Conservation (phyloP, 768 basidiomycete species). For the Lentinula edodes region DNA sequence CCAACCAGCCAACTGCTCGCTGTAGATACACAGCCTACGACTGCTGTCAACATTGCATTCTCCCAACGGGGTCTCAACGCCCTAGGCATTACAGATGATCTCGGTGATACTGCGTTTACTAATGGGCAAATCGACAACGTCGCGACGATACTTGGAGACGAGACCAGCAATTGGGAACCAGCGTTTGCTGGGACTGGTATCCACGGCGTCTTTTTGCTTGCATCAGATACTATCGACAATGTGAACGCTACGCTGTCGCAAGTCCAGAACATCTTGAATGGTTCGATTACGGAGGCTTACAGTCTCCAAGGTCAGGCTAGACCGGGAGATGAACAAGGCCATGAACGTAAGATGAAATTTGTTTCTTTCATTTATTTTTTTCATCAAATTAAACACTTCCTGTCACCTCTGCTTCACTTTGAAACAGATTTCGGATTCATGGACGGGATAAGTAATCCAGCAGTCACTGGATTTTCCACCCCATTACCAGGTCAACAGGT, state of each 20-base stretch:
- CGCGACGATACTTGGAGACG: conserved; percentile 9
- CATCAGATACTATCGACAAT: conserved; percentile 15
- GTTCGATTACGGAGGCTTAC: conserved; percentile 15
- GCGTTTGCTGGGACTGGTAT: conserved; percentile 15
- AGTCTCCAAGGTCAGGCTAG: conserved; percentile 17
- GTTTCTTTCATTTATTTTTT: conserved; percentile 4
- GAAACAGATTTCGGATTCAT: conserved; percentile 17
- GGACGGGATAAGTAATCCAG: conserved; percentile 19
- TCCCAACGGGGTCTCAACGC: conserved; percentile 13
- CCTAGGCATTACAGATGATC: conserved; percentile 13
- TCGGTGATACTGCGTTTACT: conserved; percentile 12
- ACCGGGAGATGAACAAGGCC: conserved; percentile 18
- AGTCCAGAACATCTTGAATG: conserved; percentile 14
- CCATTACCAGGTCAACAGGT: conserved; percentile 13
- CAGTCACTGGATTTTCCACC: conserved; percentile 13
- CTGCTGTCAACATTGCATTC: conserved; percentile 20
- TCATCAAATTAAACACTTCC: conserved; percentile 10
- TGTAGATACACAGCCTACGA: conserved; percentile 15
- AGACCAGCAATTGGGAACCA: conserved; percentile 12
- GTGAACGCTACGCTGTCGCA: conserved; percentile 13
- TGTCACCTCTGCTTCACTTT: not conserved
- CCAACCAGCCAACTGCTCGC: conserved; percentile 14
- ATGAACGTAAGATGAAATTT: conserved; percentile 23
- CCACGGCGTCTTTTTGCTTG: conserved; percentile 18
- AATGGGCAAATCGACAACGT: conserved; percentile 8